These are phyloP conservation scores for Phialophora macrospora DNA, from an alignment of 2,329 filamentous ascomycete genomes.

Conservation along the genomic window DNA sequence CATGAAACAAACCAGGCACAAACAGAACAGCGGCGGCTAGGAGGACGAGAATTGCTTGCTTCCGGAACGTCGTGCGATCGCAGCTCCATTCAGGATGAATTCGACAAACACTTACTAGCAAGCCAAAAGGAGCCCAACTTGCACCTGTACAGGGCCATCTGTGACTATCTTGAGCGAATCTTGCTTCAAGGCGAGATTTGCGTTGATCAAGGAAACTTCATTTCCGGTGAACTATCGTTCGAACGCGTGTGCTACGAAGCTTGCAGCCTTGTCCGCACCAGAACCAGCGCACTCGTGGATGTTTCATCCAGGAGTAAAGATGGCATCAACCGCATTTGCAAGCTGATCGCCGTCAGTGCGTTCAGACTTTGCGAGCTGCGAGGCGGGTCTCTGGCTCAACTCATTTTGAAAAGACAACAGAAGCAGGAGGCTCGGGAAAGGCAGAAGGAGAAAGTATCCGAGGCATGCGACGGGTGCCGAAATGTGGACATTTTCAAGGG, in stretches of 20 bases:
- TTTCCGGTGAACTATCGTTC: slow-evolving; percentile 25
- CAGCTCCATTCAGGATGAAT: slow-evolving; percentile 16
- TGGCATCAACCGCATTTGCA: slow-evolving; percentile 36
- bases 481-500: not conserved
- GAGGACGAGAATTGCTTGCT: not conserved
- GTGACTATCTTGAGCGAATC: slow-evolving; percentile 31
- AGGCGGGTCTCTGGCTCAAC: slow-evolving; percentile 26
- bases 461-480: not conserved
- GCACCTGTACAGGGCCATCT: slow-evolving; percentile 32
- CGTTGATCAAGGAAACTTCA: slow-evolving; percentile 25
- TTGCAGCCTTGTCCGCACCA: slow-evolving; percentile 31
- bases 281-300: slow-evolving; percentile 33
- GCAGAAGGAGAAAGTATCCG: not conserved
- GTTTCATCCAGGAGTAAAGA: slow-evolving; percentile 31
- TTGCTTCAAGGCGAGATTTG: slow-evolving; percentile 28
- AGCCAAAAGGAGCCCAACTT: slow-evolving; percentile 26
- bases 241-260: slow-evolving; percentile 34
- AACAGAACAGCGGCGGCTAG: not conserved
- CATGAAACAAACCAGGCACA: not conserved
- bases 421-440: not conserved
- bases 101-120: slow-evolving; percentile 17
- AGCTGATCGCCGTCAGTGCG: slow-evolving; percentile 34
- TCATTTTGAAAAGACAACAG: slow-evolving; percentile 11
- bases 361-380: slow-evolving; percentile 35
- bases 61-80: slow-evolving; percentile 10